Conservation (phyloP, 192 early-diverging fungal species). For the Lobosporangium transversale region DNA sequence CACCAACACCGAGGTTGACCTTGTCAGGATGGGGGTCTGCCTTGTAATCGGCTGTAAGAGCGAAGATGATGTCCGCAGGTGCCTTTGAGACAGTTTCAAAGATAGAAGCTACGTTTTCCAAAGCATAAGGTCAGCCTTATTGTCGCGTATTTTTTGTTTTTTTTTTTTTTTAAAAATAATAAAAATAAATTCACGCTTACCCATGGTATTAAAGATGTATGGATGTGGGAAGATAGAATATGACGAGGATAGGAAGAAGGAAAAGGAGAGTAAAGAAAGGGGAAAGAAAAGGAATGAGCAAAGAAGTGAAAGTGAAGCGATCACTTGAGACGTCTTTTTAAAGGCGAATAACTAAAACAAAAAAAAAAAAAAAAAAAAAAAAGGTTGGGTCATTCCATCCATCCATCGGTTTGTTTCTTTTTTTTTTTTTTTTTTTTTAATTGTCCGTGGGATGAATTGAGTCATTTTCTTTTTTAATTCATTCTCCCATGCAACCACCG, state of each 20-base stretch:
- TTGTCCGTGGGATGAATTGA: too few relatives aligned
- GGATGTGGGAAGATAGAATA: background rate
- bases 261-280: background rate
- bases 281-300: background rate
- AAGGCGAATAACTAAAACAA: too few relatives aligned
- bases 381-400: too few relatives aligned
- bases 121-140: background rate
- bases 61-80: conserved; percentile 91
- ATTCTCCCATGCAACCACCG: too few relatives aligned
- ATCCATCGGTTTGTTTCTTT: too few relatives aligned
- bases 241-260: background rate
- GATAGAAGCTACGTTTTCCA: conserved; percentile 46
- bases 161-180: background rate
- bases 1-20: conserved; percentile 96
- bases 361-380: too few relatives aligned
- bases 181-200: conserved; percentile 5
- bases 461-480: too few relatives aligned
- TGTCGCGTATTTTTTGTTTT: background rate
- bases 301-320: conserved; percentile 3
- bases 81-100: conserved; percentile 67
- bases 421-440: too few relatives aligned
- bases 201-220: conserved; percentile 6
- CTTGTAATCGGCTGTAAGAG: conserved; percentile 85
- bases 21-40: conserved; percentile 82
- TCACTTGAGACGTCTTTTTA: too few relatives aligned